These are phyloP conservation scores for Helenozyma baotianmanensis DNA, from an alignment of 805 yeast genomes.

Conservation along the genomic window DNA sequence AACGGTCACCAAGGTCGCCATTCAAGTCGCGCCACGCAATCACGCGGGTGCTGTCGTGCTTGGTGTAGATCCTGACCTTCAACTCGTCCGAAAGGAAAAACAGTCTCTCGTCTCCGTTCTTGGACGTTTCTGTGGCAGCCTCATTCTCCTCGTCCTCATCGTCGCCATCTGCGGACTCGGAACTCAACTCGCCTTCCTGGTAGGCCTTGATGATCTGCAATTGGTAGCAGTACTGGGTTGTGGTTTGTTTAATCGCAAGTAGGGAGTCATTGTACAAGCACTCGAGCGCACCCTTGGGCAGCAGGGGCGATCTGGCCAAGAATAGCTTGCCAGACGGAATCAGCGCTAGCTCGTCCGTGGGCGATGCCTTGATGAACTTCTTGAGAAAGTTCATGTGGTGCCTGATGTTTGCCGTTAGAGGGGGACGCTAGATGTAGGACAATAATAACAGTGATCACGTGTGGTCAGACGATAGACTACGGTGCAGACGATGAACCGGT, in stretches of 20 bases:
- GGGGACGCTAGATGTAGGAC: no score
- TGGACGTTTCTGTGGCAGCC: constrained; percentile 18
- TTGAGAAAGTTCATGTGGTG: constrained; percentile 71
- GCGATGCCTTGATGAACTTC: constrained; percentile 53
- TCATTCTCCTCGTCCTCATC: constrained; percentile 43
- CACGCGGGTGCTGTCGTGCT: constrained; percentile 50
- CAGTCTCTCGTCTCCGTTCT: constrained; percentile 58
- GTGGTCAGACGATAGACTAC: no score
- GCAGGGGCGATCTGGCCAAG: constrained; percentile 65
- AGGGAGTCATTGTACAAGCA: constrained; percentile 78
- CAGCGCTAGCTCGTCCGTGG: constrained; percentile 57
- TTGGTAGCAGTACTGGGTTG: constrained; percentile 63
- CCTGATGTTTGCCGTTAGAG: no score
- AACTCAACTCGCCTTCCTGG: constrained; percentile 64
- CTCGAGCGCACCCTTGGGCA: constrained; percentile 86
- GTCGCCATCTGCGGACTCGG: constrained; percentile 38
- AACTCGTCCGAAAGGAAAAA: constrained; percentile 63
- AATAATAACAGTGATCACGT: no score
- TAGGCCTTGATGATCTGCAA: constrained; percentile 64
- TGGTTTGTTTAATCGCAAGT: constrained; percentile 63
- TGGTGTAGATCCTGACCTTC: constrained; percentile 48
- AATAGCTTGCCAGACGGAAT: constrained; percentile 79
- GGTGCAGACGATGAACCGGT: no score
- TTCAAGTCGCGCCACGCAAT: constrained; percentile 77
- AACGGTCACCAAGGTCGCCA: constrained; percentile 83